These are phyloP conservation scores for Phalaenopsis equestris DNA, from an alignment of 106 monocot genomes.

Conservation along the genomic window DNA sequence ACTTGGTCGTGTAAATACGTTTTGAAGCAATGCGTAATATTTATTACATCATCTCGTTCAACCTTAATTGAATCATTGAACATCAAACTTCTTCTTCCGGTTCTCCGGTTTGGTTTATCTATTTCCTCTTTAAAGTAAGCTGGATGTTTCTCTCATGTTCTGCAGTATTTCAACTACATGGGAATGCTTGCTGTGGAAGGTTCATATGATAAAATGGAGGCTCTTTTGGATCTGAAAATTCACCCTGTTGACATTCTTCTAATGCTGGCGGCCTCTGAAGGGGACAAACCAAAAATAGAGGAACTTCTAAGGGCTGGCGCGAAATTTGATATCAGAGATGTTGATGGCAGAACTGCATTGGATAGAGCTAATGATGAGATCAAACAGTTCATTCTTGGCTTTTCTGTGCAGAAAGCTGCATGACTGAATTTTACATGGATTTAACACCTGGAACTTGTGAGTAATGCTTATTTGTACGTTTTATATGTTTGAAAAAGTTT, in stretches of 20 bases:
- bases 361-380: constrained; percentile 51
- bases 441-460: neutral
- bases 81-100: too few relatives aligned
- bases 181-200: constrained; percentile 30
- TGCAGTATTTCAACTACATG: constrained; percentile 94
- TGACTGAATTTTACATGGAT: constrained; percentile 11
- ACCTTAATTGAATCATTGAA: too few relatives aligned
- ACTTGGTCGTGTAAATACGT: too few relatives aligned
- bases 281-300: constrained; percentile 76
- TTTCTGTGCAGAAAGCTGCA: constrained; percentile 31
- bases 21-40: too few relatives aligned
- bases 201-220: constrained; percentile 28
- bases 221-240: constrained; percentile 60
- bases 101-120: too few relatives aligned
- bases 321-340: constrained; percentile 54
- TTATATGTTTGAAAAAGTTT: neutral
- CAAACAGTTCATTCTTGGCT: constrained; percentile 49
- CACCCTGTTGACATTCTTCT: constrained; percentile 83
- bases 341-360: constrained; percentile 57
- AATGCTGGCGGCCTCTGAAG: constrained; percentile 78
- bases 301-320: constrained; percentile 76
- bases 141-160: neutral
- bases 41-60: too few relatives aligned
- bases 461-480: neutral
- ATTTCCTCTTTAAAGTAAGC: too few relatives aligned